Conservation (phyloP, 2,329 filamentous ascomycete genomes). For the Claviceps purpurea region DNA sequence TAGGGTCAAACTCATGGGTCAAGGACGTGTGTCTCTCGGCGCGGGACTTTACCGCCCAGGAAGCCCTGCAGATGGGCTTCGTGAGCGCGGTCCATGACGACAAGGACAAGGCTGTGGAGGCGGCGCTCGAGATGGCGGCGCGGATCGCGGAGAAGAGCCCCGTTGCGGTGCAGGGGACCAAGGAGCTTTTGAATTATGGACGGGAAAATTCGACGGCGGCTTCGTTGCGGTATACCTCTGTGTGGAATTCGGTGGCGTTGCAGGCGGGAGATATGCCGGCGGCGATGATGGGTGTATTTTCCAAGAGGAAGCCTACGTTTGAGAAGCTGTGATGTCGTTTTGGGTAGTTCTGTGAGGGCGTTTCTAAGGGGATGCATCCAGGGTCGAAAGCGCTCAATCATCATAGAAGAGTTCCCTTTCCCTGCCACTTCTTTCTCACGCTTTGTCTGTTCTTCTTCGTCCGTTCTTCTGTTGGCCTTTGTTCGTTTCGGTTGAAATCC, state of each 20-base stretch:
- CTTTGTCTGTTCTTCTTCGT: neutral
- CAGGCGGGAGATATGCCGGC: slow-evolving; percentile 66
- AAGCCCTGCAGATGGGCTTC: slow-evolving; percentile 57
- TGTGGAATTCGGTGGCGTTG: slow-evolving; percentile 78
- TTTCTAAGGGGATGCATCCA: neutral
- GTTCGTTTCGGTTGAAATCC: neutral
- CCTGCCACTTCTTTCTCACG: neutral
- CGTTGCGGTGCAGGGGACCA: slow-evolving; percentile 75
- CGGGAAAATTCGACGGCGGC: slow-evolving; percentile 67
- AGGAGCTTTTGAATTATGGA: slow-evolving; percentile 72
- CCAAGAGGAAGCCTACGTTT: slow-evolving; percentile 70
- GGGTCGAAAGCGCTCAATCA: neutral
- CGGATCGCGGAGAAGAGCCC: slow-evolving; percentile 71
- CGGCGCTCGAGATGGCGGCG: slow-evolving; percentile 48
- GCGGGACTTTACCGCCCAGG: slow-evolving; percentile 52
- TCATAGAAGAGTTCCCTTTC: neutral
- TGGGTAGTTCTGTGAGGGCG: neutral
- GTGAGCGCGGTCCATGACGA: slow-evolving; percentile 50
- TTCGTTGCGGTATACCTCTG: slow-evolving; percentile 66
- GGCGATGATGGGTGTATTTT: slow-evolving; percentile 62
- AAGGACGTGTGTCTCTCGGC: slow-evolving; percentile 67
- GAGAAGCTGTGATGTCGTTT: slow-evolving; percentile 55
- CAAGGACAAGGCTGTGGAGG: slow-evolving; percentile 49
- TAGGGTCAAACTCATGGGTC: slow-evolving; percentile 60
- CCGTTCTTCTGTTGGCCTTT: neutral